Base-by-base conservation (phyloP, 2,329 filamentous ascomycete species). In the Hymenoscyphus repandus region DNA sequence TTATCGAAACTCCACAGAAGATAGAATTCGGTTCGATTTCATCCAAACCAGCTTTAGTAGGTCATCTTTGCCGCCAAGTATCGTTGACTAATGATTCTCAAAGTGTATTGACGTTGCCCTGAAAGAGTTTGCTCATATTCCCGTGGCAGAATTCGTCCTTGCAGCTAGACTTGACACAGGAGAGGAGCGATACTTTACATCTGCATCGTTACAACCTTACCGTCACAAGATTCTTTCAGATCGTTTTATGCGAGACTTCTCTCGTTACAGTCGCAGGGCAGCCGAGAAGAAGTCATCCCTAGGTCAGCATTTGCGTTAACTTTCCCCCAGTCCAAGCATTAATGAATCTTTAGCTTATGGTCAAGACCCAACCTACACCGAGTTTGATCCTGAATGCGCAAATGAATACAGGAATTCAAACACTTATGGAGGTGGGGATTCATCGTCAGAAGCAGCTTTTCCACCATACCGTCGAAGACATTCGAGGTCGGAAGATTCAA, bases 131-230 rank as follows among this genome's bases (percentile, higher is more conserved):
- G 57, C 52, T 34, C 33, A 56, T 1, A 50, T 64, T 22, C 46
- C 55, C 1, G 55, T 59, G 4, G 60, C 55, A 44, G 58, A 62
- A 13, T 66, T 61, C 49, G 60, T 57, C 2, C 49, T 66, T 9
- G 50, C 62, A 32, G 58, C 58, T 7, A 40, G 54, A 6, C 47
- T 53, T n/a, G 61, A 63, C 1, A 52, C 58, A 49, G 59, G 62
- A 20, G 51, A 62, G 37, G 50, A 58, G 37, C 56, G 48, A 2
- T 57, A 46, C 2, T 66, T 58, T 36, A 56, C 57, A 5, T 62
- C 62, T 4, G 41, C 45, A 10, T 56, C 53, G 27, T 44, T 64
- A 11, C 54, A 43, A 5, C 54, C 49, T 6, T 56, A 56, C n/a
- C 52, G 53, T 13, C 46, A 47, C 12, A 48, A 48, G 15, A 55